Evolutionary conservation across 176 grass and related monocot species (phyloP).

Genomic region (Pontederia crassipes): DNA sequence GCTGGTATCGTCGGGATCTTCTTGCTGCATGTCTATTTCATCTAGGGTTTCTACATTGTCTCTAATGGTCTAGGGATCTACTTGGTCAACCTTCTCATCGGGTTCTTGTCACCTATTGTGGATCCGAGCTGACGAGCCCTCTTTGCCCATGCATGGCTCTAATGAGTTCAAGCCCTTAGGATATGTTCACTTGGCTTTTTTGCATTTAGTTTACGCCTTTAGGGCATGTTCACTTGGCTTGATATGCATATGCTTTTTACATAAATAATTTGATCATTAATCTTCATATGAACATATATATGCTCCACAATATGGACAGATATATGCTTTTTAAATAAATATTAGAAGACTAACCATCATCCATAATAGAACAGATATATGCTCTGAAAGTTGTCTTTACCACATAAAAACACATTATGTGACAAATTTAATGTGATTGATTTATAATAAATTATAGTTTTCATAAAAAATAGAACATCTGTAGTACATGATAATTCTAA

Average conservation of each 20-base stretch:
- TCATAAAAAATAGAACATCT: too few species aligned
- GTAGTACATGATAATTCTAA: too few species aligned
- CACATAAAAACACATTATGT: too few species aligned
- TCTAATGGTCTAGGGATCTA: conserved; percentile 80
- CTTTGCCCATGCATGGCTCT: conserved; percentile 52
- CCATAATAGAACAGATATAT: too few species aligned
- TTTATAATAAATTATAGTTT: too few species aligned
- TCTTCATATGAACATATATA: not conserved
- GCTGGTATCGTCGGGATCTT: conserved; percentile 43
- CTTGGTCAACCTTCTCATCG: conserved; percentile 81
- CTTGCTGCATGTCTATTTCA: conserved; percentile 43
- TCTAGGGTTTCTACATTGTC: conserved; percentile 79
- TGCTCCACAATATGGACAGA: too few species aligned
- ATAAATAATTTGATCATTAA: not conserved
- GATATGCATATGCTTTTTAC: not conserved
- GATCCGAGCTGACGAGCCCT: conserved; percentile 60
- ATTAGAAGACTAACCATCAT: too few species aligned
- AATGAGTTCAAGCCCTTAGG: conserved; percentile 91
- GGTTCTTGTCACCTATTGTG: conserved; percentile 77
- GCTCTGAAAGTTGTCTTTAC: too few species aligned
- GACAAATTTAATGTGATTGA: too few species aligned
- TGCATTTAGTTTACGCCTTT: not conserved
- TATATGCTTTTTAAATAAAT: too few species aligned
- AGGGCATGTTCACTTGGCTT: not conserved
- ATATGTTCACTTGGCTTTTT: not conserved